Evolutionary conservation across 2,329 filamentous ascomycete species (phyloP).

Genomic region (Fusarium equiseti): DNA sequence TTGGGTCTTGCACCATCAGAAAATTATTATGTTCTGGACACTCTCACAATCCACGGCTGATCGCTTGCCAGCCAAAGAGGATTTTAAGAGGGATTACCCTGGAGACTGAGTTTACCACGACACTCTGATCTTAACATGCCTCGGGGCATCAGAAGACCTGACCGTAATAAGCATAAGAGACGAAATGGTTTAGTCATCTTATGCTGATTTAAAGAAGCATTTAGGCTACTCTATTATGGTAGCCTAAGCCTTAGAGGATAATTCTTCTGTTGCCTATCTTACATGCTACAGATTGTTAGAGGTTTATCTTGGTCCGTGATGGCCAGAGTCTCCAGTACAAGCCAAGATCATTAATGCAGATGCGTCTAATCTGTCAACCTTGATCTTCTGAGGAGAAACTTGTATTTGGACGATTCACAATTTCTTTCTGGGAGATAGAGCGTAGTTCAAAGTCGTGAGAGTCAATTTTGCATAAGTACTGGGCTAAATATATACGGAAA

Average conservation of each 20-base stretch:
- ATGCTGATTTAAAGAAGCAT: too few relatives aligned
- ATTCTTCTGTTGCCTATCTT: too few relatives aligned
- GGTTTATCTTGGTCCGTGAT: background rate
- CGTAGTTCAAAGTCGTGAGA: background rate
- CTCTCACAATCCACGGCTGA: background rate
- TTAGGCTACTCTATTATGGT: too few relatives aligned
- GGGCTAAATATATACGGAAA: slow-evolving; percentile 3
- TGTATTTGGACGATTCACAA: background rate
- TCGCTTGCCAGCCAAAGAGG: background rate
- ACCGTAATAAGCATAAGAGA: too few relatives aligned
- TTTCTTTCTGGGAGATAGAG: background rate
- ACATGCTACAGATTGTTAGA: background rate
- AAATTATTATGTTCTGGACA: background rate
- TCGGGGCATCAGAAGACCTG: too few relatives aligned
- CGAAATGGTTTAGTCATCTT: too few relatives aligned
- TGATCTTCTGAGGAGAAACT: background rate
- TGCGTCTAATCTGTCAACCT: background rate
- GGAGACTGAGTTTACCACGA: background rate
- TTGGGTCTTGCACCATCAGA: background rate
- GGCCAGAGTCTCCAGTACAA: background rate
- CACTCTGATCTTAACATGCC: too few relatives aligned
- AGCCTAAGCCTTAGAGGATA: too few relatives aligned
- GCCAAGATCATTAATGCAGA: background rate
- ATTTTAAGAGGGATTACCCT: too few relatives aligned
- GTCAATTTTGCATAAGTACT: background rate